Evolutionary conservation across 139 green algal species (phyloP).

Genomic region (Mesotaenium endlicherianum): DNA sequence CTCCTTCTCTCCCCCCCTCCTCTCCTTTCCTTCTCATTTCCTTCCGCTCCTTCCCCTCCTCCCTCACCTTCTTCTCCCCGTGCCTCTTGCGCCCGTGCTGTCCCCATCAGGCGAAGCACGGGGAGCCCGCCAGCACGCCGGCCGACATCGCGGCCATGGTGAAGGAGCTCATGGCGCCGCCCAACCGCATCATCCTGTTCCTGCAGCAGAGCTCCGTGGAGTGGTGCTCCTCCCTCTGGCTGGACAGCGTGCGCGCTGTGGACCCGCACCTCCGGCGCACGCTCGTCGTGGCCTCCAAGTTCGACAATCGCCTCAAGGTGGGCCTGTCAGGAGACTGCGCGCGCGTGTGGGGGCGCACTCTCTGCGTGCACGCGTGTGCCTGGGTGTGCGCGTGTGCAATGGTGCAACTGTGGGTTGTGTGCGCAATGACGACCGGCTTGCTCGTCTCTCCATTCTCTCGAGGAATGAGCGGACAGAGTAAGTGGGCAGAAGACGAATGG

Average conservation of each 20-base stretch:
- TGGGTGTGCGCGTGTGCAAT: too few relatives aligned
- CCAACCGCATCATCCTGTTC: conserved; percentile 91
- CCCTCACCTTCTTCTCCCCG: conserved; percentile 1
- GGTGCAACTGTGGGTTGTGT: too few relatives aligned
- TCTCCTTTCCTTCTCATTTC: not conserved
- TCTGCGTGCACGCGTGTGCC: too few relatives aligned
- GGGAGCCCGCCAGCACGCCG: conserved; percentile 80
- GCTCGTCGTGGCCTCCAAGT: conserved; percentile 89
- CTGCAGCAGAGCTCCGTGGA: conserved; percentile 89
- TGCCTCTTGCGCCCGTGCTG: not conserved
- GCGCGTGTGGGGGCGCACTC: too few relatives aligned
- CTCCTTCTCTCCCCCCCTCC: conserved; percentile 11
- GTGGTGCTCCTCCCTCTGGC: conserved; percentile 88
- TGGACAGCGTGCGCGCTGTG: conserved; percentile 70
- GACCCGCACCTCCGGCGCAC: conserved; percentile 82
- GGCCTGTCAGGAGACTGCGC: not conserved
- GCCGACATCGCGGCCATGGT: conserved; percentile 92
- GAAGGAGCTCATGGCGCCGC: conserved; percentile 75
- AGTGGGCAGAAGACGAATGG: too few relatives aligned
- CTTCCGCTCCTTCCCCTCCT: not conserved
- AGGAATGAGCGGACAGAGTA: too few relatives aligned
- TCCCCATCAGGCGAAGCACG: conserved; percentile 70
- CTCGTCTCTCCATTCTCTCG: too few relatives aligned
- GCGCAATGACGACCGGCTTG: too few relatives aligned
- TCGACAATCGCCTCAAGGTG: conserved; percentile 82